These are phyloP conservation scores for Xylariaceae sp. DNA, from an alignment of 2,329 filamentous ascomycete species.

Conservation along the genomic window DNA sequence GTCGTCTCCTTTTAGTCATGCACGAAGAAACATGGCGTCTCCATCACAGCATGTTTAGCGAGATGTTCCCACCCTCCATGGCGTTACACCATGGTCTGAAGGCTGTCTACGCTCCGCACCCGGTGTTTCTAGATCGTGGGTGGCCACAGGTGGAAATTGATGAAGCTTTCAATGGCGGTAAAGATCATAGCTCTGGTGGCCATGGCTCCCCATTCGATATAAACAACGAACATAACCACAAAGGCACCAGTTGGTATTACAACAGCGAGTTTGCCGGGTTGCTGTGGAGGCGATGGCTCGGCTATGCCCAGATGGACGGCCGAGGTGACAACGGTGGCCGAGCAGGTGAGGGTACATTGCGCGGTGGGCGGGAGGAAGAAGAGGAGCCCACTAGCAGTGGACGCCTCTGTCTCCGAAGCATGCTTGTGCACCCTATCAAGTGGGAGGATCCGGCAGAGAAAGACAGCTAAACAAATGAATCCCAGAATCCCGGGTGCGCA, in stretches of 20 bases:
- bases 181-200: conserved; percentile 70
- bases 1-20: conserved; percentile 72
- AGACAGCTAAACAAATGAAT: conserved; percentile 30
- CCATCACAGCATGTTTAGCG: conserved; percentile 76
- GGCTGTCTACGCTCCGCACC: conserved; percentile 81
- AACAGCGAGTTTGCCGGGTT: conserved; percentile 77
- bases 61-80: conserved; percentile 77
- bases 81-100: conserved; percentile 80
- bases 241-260: conserved; percentile 85
- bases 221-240: conserved; percentile 81
- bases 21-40: conserved; percentile 73
- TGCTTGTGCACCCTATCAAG: conserved; percentile 85
- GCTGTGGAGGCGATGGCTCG: conserved; percentile 82
- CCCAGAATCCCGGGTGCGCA: conserved; percentile 11
- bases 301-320: conserved; percentile 61
- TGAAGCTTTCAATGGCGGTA: conserved; percentile 78
- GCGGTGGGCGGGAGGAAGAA: conserved; percentile 61
- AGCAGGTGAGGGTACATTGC: conserved; percentile 54
- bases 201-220: conserved; percentile 71
- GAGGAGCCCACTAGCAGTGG: conserved; percentile 56
- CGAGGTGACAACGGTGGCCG: conserved; percentile 57
- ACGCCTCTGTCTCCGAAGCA: conserved; percentile 79
- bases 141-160: conserved; percentile 76
- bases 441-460: conserved; percentile 60
- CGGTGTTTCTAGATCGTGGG: conserved; percentile 77